A percentile compares a stretch with the other conserved stretches of the same genome.
phyloP scores from a whole-genome alignment of 768 basidiomycete species.

The Termitomyces sp. region DNA sequence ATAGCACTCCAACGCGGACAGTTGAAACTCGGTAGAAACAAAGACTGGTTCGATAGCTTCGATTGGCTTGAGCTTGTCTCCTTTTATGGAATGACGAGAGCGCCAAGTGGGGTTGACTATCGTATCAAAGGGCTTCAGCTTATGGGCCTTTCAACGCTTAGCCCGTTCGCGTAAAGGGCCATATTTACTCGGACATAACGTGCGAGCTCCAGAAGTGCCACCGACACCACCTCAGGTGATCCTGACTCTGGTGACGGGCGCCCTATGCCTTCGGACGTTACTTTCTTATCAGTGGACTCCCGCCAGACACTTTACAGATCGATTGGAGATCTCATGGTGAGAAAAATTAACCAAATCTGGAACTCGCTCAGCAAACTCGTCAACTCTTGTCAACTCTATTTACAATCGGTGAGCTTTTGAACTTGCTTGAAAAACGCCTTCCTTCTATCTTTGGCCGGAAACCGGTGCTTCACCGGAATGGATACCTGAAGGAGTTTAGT shows the following conservation, averaged over 20 bases:
- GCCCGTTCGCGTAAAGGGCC: not conserved
- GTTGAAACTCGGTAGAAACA: not conserved
- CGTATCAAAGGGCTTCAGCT: not conserved
- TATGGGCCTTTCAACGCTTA: not conserved
- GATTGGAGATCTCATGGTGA: not conserved
- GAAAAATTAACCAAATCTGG: not conserved
- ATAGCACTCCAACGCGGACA: not conserved
- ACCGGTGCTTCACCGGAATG: not conserved
- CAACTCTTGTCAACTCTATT: not conserved
- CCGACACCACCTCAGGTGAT: not conserved
- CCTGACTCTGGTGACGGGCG: not conserved
- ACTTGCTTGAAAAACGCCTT: not conserved
- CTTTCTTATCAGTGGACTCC: not conserved
- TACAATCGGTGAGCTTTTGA: not conserved
- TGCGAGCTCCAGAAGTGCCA: not conserved
- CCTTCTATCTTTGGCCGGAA: not conserved
- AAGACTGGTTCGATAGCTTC: not conserved
- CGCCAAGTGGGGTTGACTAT: not conserved
- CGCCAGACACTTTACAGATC: not conserved
- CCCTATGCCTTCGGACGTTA: not conserved
- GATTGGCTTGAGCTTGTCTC: not conserved
- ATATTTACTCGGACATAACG: not conserved
- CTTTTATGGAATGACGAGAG: not conserved
- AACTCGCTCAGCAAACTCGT: not conserved
- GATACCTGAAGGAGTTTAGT: not conserved